Evolutionary conservation across 1,284 basidiomycete genomes (phyloP).

Genomic region (Pascua guehoae): DNA sequence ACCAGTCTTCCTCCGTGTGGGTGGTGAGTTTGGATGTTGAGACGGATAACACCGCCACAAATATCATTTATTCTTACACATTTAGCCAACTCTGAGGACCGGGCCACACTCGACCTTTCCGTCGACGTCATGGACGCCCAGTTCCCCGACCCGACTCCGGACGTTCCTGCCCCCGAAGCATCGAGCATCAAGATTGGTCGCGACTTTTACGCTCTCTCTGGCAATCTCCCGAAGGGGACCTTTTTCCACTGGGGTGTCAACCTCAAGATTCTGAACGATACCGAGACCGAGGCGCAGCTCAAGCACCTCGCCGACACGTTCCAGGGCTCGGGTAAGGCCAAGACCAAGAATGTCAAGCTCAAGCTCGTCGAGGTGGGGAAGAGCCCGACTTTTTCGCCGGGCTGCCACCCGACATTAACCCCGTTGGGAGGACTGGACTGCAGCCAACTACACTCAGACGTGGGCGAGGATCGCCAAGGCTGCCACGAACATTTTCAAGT

Average conservation of each 20-base stretch:
- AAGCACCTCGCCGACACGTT: conserved; percentile 51
- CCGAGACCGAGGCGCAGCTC: conserved; percentile 59
- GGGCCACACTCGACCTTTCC: conserved; percentile 13
- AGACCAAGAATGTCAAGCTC: conserved; percentile 50
- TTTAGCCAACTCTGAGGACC: conserved; percentile 24
- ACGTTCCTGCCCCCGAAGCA: conserved; percentile 63
- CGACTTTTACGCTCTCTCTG: conserved; percentile 58
- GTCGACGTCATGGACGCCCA: conserved; percentile 24
- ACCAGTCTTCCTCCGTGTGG: conserved; percentile 16
- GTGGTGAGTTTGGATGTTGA: not conserved
- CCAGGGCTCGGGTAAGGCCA: conserved; percentile 19
- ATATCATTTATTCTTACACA: not conserved
- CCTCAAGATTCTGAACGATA: conserved; percentile 56
- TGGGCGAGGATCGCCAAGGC: conserved; percentile 6
- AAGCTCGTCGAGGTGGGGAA: conserved; percentile 60
- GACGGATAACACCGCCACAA: not conserved
- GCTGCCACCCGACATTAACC: not conserved
- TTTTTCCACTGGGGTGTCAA: conserved; percentile 68
- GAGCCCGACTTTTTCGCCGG: conserved; percentile 22
- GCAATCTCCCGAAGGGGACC: conserved; percentile 54
- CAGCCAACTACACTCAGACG: conserved; percentile 6
- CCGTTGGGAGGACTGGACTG: conserved; percentile 4
- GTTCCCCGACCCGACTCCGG: conserved; percentile 50
- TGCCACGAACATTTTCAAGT: not conserved
- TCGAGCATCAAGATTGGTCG: conserved; percentile 58